These are phyloP conservation scores for Nemania serpens DNA, from an alignment of 2,329 filamentous ascomycete species.

Conservation along the genomic window DNA sequence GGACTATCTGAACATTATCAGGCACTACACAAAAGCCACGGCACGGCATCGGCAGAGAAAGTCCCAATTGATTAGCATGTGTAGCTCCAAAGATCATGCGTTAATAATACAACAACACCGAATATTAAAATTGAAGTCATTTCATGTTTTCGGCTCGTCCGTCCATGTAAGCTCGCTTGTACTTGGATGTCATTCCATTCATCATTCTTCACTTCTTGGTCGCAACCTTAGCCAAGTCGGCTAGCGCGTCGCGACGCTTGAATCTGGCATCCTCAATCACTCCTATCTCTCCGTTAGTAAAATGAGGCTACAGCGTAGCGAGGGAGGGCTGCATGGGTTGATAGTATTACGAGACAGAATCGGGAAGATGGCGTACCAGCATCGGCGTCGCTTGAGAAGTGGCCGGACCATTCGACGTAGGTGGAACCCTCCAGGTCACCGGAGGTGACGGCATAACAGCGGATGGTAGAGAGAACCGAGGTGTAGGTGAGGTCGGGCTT, in stretches of 20 bases:
- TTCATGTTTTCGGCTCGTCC: background rate
- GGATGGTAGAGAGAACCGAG: constrained; percentile 68
- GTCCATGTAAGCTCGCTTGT: too few species aligned
- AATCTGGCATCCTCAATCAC: constrained; percentile 77
- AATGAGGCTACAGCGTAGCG: background rate
- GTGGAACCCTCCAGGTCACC: constrained; percentile 67
- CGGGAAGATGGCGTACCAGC: constrained; percentile 55
- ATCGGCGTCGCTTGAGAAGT: constrained; percentile 73
- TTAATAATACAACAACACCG: too few species aligned
- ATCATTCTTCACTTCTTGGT: constrained; percentile 38
- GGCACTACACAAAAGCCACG: too few species aligned
- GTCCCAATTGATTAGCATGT: too few species aligned
- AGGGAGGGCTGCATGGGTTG: background rate
- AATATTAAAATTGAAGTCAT: background rate
- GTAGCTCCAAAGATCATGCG: too few species aligned
- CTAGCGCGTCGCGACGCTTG: constrained; percentile 74
- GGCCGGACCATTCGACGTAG: constrained; percentile 70
- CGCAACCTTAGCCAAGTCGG: constrained; percentile 63
- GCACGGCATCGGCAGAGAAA: too few species aligned
- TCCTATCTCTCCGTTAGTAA: constrained; percentile 47
- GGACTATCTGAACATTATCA: too few species aligned
- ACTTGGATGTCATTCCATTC: background rate
- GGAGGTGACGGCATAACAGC: constrained; percentile 67
- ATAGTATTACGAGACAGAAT: background rate
- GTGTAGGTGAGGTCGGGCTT: constrained; percentile 69